phyloP scores from a whole-genome alignment of 2,329 filamentous ascomycete genomes.

The Sarocladium kiliense region DNA sequence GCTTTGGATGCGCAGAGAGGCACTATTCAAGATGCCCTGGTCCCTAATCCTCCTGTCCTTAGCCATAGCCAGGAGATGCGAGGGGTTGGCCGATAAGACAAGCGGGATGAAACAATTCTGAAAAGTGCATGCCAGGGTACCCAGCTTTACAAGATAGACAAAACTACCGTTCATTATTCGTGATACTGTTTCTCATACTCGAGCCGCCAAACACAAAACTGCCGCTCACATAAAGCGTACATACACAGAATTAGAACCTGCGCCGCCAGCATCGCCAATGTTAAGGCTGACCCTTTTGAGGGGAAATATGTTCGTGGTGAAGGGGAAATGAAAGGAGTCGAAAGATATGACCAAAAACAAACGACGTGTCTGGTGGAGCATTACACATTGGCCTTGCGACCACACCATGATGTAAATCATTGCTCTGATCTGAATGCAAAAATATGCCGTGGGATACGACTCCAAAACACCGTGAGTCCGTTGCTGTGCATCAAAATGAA shows the following conservation, averaged over 20 bases:
- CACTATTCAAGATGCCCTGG: too few relatives aligned
- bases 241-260: background rate
- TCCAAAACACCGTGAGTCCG: constrained; percentile 3
- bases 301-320: background rate
- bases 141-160: background rate
- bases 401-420: constrained; percentile 8
- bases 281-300: background rate
- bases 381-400: constrained; percentile 5
- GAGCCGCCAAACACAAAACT: too few relatives aligned
- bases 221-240: background rate
- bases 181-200: background rate
- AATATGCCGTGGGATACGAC: background rate
- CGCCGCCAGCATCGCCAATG: background rate
- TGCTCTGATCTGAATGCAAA: background rate
- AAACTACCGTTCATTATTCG: background rate
- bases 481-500: background rate
- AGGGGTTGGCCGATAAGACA: too few relatives aligned
- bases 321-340: background rate
- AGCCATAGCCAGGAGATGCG: too few relatives aligned
- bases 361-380: background rate
- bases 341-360: background rate
- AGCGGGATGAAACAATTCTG: too few relatives aligned
- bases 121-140: too few relatives aligned
- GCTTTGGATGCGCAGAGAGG: too few relatives aligned
- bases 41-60: too few relatives aligned